Evolutionary conservation across 2,329 filamentous ascomycete genomes (phyloP), one percentile per base, ranked within the genome.

Genomic region (Dactylellina parvicollis): DNA sequence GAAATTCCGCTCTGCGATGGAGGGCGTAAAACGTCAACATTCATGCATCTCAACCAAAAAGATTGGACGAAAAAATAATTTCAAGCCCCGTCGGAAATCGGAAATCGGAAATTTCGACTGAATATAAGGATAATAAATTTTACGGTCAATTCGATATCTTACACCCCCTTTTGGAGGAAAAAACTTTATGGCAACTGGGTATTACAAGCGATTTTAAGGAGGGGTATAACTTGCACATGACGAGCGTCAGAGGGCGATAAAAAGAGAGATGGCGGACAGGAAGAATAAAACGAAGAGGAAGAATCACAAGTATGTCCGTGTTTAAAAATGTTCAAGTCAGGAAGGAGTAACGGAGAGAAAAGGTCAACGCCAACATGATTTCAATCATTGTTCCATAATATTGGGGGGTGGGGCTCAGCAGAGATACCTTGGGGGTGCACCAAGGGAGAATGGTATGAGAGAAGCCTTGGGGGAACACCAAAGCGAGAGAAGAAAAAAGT

Each of bases 181-280:
- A 44, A 22, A 18, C 16, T 9, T 38, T 22, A 12, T 59, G 32
- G 32, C 46, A 47, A 56, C 38, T n/a, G 12, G 32, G 26, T 64
- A 65, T 66, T 66, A 66, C 50, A 66, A 66, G 42, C 61, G 30
- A 28, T 36, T 34, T 24, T 14, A 9, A 16, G 40, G 4, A 40
- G 9, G n/a, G 9, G n/a, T 44, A 44, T 42, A 50, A 47, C 47
- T 42, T 5, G 40, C 36, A 44, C 56, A 49, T 59, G 54, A 59
- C 54, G 16, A 49, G 56, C 40, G 42, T 47, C 56, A 49, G 42
- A 18, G 4, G 9, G 10, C 36, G 12, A 34, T 5, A 7, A 16
- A 40, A 40, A 16, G 22, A 10, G 28, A 18, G n/a, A n/a, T 12
- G 24, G 16, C 28, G 32, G 42, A 34, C 38, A 47, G 32, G 18